Base-by-base conservation (phyloP, 2,329 filamentous ascomycete genomes). In the Colletotrichum viniferum region DNA sequence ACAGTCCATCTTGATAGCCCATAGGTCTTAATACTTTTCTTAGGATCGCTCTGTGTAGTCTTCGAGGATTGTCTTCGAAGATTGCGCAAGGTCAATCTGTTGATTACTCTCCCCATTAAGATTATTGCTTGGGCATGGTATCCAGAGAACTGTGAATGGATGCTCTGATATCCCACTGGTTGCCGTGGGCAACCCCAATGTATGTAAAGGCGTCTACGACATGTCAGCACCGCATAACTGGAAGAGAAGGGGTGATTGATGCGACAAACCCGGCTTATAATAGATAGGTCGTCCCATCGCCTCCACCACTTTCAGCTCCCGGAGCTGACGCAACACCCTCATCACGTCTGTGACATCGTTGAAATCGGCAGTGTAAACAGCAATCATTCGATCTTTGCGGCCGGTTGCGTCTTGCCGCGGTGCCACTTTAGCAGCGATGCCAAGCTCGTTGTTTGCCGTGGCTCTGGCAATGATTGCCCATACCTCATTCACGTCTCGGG, bases 281-380 rank as follows among this genome's bases (percentile, higher is more conserved):
- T 95, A 96, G 65, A 97, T 92, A 1, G 87, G 85, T 61, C 85
- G 86, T 5, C 83, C 83, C 64, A 78, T 83, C 24, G 81, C 75
- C 38, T 86, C 86, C 66, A 93, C 87, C 48, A 97, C 84, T 9
- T 89, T 91, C 73, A 96, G 85, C 71, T 92, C 87, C 66, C 89
- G 88, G 76, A 97, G 83, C 77, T 87, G 89, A 73, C 86, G 81
- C 52, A 96, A 85, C 5, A 97, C 94, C 58, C 94, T 88, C 32
- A 87, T 88, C 7, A 97, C 90, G 81, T 97, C 95, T 5, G 88
- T 85, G 67, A 85, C 87, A 80, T 97, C 92, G 32, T 86, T 86
- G 81, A 96, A 97, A 82, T 98, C 92, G 56, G 87, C 86, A 7
- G 95, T 97, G 82, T 97, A 97, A 9, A 97, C 87, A 78, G 94